Evolutionary conservation across 768 basidiomycete species (phyloP).

Genomic region (Tulasnella sp.): DNA sequence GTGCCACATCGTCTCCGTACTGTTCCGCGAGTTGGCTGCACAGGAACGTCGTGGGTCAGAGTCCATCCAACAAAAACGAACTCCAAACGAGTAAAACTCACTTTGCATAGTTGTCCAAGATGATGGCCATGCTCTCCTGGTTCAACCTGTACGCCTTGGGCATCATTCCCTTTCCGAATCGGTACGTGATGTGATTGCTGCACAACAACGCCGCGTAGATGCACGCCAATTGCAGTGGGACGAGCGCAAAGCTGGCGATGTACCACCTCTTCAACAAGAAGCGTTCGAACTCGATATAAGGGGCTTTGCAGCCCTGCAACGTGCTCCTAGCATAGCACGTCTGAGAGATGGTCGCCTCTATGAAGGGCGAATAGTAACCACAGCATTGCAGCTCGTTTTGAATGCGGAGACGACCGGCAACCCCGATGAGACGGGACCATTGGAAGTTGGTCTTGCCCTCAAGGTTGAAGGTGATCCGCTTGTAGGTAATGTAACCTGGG

Average conservation of each 20-base stretch:
- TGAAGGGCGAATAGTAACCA: conserved; percentile 69
- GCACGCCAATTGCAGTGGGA: conserved; percentile 53
- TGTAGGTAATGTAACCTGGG: conserved; percentile 73
- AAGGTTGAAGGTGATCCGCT: conserved; percentile 61
- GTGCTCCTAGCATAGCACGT: conserved; percentile 64
- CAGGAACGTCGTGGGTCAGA: background rate
- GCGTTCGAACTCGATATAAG: conserved; percentile 49
- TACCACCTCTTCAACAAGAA: conserved; percentile 53
- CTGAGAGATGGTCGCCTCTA: conserved; percentile 64
- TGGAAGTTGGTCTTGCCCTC: conserved; percentile 71
- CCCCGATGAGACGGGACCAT: conserved; percentile 56
- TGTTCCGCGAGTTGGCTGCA: conserved; percentile 61
- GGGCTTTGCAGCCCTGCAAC: conserved; percentile 62
- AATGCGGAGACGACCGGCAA: conserved; percentile 50
- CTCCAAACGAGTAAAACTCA: no score
- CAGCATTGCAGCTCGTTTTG: conserved; percentile 69
- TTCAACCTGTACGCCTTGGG: conserved; percentile 75
- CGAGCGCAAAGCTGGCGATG: conserved; percentile 53
- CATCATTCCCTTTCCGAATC: conserved; percentile 82
- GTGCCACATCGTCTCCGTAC: conserved; percentile 55
- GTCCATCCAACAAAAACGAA: background rate
- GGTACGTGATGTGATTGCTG: conserved; percentile 74
- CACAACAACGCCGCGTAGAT: conserved; percentile 57
- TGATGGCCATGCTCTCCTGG: conserved; percentile 63
- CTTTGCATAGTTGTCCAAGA: conserved; percentile 79